Percentiles rank a stretch among this genome's conserved stretches.
Evolutionary conservation across 176 grass and related monocot genomes (phyloP).

Genomic region (Elymus sibiricus): DNA sequence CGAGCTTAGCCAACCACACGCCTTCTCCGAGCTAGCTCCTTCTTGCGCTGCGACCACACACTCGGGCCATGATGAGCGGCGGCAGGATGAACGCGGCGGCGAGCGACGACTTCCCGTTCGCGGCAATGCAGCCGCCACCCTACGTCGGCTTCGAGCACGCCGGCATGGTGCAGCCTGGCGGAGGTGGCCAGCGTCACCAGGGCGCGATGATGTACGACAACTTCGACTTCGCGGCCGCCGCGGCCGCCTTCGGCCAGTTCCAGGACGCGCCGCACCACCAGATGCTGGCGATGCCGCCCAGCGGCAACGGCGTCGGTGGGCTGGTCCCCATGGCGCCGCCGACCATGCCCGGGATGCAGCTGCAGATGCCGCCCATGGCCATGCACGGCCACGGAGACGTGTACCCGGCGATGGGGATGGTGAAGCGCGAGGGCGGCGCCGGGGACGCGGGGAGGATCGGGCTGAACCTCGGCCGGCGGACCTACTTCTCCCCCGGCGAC

Average conservation of each 20-base stretch:
- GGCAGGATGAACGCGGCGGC: conserved; percentile 31
- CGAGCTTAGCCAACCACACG: not conserved
- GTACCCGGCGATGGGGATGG: conserved; percentile 46
- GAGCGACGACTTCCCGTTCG: conserved; percentile 38
- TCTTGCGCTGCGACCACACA: not conserved
- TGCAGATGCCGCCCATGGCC: conserved; percentile 30
- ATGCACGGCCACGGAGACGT: conserved; percentile 11
- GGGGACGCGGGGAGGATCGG: conserved; percentile 44
- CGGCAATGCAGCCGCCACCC: conserved; percentile 31
- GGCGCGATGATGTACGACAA: conserved; percentile 27
- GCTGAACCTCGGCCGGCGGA: conserved; percentile 76
- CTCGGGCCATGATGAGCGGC: conserved; percentile 42
- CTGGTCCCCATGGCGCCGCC: conserved; percentile 19
- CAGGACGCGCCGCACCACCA: conserved; percentile 31
- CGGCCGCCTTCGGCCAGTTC: conserved; percentile 33
- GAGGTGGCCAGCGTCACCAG: not conserved
- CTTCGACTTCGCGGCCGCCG: conserved; percentile 33
- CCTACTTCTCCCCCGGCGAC: conserved; percentile 78
- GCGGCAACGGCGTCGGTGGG: not conserved
- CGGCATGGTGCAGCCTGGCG: not conserved
- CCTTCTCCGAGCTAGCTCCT: not conserved
- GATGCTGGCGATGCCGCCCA: conserved; percentile 32
- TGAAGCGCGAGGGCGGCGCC: conserved; percentile 63
- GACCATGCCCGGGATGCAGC: conserved; percentile 25
- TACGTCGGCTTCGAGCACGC: conserved; percentile 44